Percentiles rank a stretch among this genome's conserved stretches.
Conservation (phyloP, 352 stramenopile species). For the Pythium myriotylum region DNA sequence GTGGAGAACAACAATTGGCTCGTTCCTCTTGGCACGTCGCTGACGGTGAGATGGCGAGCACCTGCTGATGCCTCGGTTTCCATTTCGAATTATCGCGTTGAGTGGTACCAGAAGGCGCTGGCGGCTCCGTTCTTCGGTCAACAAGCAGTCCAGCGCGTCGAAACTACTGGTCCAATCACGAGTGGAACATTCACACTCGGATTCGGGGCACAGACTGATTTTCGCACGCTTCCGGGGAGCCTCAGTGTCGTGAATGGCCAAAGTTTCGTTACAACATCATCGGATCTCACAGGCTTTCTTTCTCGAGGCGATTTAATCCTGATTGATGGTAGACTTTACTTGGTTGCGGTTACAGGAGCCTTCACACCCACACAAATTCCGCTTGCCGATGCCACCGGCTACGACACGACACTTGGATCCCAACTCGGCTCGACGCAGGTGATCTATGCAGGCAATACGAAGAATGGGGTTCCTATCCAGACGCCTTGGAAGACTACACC, state of each 20-base stretch:
- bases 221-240: constrained; percentile 49
- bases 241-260: constrained; percentile 57
- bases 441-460: constrained; percentile 55
- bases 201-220: constrained; percentile 39
- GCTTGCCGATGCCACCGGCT: constrained; percentile 43
- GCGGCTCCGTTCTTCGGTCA: constrained; percentile 63
- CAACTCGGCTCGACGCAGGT: constrained; percentile 32
- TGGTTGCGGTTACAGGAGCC: constrained; percentile 63
- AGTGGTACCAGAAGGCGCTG: constrained; percentile 70
- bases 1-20: constrained; percentile 39
- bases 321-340: constrained; percentile 73
- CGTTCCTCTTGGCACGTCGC: constrained; percentile 40
- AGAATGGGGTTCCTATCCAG: constrained; percentile 35
- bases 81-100: constrained; percentile 52
- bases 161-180: constrained; percentile 51
- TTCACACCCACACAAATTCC: constrained; percentile 79
- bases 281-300: constrained; percentile 89
- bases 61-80: constrained; percentile 27
- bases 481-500: constrained; percentile 66
- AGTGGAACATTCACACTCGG: constrained; percentile 65
- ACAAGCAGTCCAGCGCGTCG: constrained; percentile 52
- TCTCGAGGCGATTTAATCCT: constrained; percentile 80
- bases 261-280: constrained; percentile 74
- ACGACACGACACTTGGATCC: constrained; percentile 19
- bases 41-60: constrained; percentile 61